Base-by-base conservation (phyloP, 192 early-diverging fungal genomes). In the Rhizophagus sp. region DNA sequence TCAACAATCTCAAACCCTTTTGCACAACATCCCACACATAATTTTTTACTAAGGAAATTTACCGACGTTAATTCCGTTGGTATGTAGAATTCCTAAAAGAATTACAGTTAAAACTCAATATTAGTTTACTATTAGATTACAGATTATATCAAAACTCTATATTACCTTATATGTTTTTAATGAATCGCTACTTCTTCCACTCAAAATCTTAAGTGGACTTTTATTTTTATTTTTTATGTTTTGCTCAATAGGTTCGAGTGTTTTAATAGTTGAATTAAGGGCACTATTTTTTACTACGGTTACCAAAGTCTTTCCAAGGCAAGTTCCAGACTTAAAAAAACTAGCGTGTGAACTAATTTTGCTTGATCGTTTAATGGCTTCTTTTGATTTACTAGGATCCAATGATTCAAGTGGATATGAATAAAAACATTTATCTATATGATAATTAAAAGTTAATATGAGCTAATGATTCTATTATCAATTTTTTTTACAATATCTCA, bases 1-100 rank as follows among this genome's bases (percentile, higher is more conserved):
- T 98, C 94, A 8, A 99, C 94, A 77, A 99, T 89, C 83, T 99
- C 96, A 81, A 99, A 97, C 6, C 97, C 97, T 79, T 95, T 95
- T 30, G 88, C 87, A 65, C 63, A 70, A 83, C 95, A 96, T 24
- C 96, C 97, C 7, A 99, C 93, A 84, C 93, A 96, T 27, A 99
- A 86, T 47, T 92, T 94, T 30, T 92, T 94, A 34, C 91, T 91
- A 80, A 97, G 86, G 73, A 94, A 95, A 80, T 97, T 93, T 75
- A 99, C 87, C 15, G 94, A 95, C 34, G 88, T 92, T 27, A 94
- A 90, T 89, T 98, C 96, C 39, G 93, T 89, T 11, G 96, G 96
- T 82, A 98, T 95, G 82, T 97, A 99, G 79, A 96, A 94, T 80
- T 98, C 96, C 88, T 96, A 88, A 85, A 90, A 91, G 4, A 70